Percentiles rank a stretch among this genome's conserved stretches.
Evolutionary conservation across 345 rosid species (phyloP).

Genomic region (Hypericum perforatum): DNA sequence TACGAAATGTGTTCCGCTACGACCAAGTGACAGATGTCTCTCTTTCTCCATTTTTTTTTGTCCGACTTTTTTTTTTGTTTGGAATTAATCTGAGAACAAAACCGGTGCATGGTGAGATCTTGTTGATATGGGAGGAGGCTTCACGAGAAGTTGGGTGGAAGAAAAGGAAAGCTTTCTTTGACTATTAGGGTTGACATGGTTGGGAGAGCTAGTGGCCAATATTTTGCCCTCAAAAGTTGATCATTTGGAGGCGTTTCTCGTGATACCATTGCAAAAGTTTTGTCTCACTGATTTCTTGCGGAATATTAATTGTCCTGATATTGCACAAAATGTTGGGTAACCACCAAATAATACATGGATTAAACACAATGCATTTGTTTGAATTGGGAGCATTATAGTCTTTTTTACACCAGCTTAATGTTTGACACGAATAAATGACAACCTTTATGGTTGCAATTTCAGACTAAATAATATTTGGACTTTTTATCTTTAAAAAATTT

Average conservation of each 20-base stretch:
- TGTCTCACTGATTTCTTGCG: no score
- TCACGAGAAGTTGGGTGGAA: conserved; percentile 23
- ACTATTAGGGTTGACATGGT: conserved; percentile 5
- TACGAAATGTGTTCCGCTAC: conserved; percentile 33
- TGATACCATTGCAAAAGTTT: conserved; percentile 13
- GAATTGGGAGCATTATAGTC: no score
- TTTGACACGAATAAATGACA: no score
- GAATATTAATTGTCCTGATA: no score
- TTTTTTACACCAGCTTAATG: no score
- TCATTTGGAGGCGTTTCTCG: conserved; percentile 26
- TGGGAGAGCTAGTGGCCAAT: conserved; percentile 20
- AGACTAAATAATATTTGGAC: no score
- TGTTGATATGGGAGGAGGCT: neutral
- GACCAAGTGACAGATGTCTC: conserved; percentile 15
- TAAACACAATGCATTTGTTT: no score
- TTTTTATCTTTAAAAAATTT: no score
- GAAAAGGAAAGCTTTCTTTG: neutral
- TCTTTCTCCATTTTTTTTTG: neutral
- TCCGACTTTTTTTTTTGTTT: conserved; percentile 12
- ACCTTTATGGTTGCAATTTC: no score
- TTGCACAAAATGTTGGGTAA: no score
- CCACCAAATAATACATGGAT: no score
- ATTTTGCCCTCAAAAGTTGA: conserved; percentile 11
- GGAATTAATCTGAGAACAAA: neutral
- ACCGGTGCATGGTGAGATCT: neutral